Evolutionary conservation across 805 yeast genomes (phyloP).

Genomic region (Vanderwaltozyma polyspora): DNA sequence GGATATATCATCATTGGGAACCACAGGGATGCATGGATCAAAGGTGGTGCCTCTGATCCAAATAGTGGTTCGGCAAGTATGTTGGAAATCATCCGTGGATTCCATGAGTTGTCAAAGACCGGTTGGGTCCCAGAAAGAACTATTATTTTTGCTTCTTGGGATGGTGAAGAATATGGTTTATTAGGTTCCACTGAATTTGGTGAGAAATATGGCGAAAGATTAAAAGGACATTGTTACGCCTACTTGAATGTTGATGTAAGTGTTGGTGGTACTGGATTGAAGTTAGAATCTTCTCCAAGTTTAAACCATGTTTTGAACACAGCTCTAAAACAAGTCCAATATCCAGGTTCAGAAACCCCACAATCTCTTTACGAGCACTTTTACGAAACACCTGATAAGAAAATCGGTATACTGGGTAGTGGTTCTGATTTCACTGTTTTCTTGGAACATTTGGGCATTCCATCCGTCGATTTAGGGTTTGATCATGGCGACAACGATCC

Average conservation of each 20-base stretch:
- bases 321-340: slow-evolving; percentile 34
- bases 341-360: slow-evolving; percentile 30
- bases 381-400: slow-evolving; percentile 8
- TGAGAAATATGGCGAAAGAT: slow-evolving; percentile 41
- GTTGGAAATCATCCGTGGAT: slow-evolving; percentile 57
- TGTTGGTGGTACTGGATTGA: slow-evolving; percentile 42
- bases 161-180: slow-evolving; percentile 65
- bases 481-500: slow-evolving; percentile 35
- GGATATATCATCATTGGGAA: slow-evolving; percentile 73
- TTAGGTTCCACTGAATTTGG: slow-evolving; percentile 82
- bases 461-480: slow-evolving; percentile 53
- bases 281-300: slow-evolving; percentile 46
- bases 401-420: slow-evolving; percentile 45
- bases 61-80: slow-evolving; percentile 66
- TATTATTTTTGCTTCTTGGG: slow-evolving; percentile 73
- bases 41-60: slow-evolving; percentile 61
- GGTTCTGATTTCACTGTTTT: slow-evolving; percentile 63
- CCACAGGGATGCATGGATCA: slow-evolving; percentile 72
- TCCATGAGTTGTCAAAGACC: slow-evolving; percentile 50
- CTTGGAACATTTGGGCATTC: slow-evolving; percentile 47
- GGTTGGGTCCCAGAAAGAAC: slow-evolving; percentile 81
- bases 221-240: slow-evolving; percentile 46
- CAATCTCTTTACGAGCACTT: slow-evolving; percentile 29
- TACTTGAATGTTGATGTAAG: slow-evolving; percentile 64
- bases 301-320: slow-evolving; percentile 37